Base-by-base conservation (phyloP, 1,284 basidiomycete genomes). In the Termitomyces sp. region DNA sequence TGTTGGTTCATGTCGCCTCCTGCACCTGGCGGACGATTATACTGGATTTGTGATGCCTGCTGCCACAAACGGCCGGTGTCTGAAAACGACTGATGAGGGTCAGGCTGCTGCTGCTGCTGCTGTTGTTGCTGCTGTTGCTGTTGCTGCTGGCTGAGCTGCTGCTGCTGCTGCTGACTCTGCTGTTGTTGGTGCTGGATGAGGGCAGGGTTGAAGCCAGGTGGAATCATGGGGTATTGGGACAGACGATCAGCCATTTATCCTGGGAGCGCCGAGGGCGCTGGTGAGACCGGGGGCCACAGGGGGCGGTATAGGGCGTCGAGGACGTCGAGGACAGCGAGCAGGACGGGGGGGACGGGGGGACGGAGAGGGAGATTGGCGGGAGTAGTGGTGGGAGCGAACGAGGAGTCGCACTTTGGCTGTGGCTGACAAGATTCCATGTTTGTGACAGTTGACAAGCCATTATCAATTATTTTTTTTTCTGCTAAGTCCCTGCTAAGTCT, bases 201-300 rank as follows among this genome's bases (percentile, higher is more conserved):
- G 45, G 64, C 71, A 43, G 72, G 64, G 51, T 72, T 70, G 66
- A 79, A 77, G 65, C 71, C 75, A 50, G 77, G 62, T 50, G 77
- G 62, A 50, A 77, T 69, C 72, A 78, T 74, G 57, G 72, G 55
- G 64, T 82, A 82, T 64, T 71, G 70, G 61, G 74, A 65, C 50
- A 73, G 63, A 66, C 79, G 81, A 77, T 83, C 82, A 65, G 79
- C 79, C 82, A 84, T 83, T 60, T 68, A 70, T 70, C 69, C 59
- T 66, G 60, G 46, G 58, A 59, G 56, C 59, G 62, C 60, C 51
- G 52, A 53, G 58, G 53, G 50, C 52, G 41, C 24, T 49, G 34
- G 43, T 52, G 53, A 49, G 55, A 57, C 50, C 46, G 51, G 33
- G 44, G 49, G 54, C 47, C 56, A 57, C 53, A 52, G 34, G 43